Percentiles rank a stretch among this genome's conserved stretches.
Evolutionary conservation across 1,284 basidiomycete species (phyloP).

Genomic region (Ustanciosporium gigantosporum): DNA sequence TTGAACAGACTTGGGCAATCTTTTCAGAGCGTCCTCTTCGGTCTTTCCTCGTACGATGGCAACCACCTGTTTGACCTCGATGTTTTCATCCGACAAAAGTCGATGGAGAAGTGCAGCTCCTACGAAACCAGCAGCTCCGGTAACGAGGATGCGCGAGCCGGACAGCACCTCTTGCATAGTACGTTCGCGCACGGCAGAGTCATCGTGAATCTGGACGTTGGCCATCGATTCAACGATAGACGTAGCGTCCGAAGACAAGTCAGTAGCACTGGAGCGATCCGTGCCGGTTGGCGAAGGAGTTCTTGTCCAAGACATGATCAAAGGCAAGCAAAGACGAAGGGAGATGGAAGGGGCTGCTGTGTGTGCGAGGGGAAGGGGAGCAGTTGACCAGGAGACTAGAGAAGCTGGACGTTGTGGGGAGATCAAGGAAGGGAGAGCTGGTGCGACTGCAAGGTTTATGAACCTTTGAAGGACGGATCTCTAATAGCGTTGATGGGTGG

Average conservation of each 20-base stretch:
- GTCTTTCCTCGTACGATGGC: slow-evolving; percentile 36
- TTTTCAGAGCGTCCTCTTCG: slow-evolving; percentile 22
- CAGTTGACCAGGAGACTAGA: no score
- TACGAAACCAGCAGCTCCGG: slow-evolving; percentile 40
- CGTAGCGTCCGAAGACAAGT: slow-evolving; percentile 24
- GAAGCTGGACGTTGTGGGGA: no score
- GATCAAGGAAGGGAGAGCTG: no score
- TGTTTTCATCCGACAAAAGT: slow-evolving; percentile 13
- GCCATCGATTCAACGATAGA: slow-evolving; percentile 17
- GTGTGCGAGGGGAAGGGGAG: no score
- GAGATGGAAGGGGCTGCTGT: background rate
- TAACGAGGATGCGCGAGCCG: slow-evolving; percentile 33
- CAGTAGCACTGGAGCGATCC: slow-evolving; percentile 19
- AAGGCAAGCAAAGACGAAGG: background rate
- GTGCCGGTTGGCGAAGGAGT: slow-evolving; percentile 22
- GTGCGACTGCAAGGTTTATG: no score
- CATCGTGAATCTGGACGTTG: slow-evolving; percentile 10
- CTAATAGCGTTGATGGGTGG: no score
- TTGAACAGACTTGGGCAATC: slow-evolving; percentile 28
- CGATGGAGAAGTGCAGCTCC: slow-evolving; percentile 33
- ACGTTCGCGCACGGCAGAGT: slow-evolving; percentile 7
- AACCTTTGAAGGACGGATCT: no score
- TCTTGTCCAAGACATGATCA: slow-evolving; percentile 26
- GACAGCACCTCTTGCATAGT: slow-evolving; percentile 24
- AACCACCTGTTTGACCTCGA: slow-evolving; percentile 36